Percentiles rank a stretch among this genome's conserved stretches.
These are phyloP conservation scores for Penicillium subrubescens DNA, from an alignment of 495 filamentous ascomycete species.

Conservation along the genomic window DNA sequence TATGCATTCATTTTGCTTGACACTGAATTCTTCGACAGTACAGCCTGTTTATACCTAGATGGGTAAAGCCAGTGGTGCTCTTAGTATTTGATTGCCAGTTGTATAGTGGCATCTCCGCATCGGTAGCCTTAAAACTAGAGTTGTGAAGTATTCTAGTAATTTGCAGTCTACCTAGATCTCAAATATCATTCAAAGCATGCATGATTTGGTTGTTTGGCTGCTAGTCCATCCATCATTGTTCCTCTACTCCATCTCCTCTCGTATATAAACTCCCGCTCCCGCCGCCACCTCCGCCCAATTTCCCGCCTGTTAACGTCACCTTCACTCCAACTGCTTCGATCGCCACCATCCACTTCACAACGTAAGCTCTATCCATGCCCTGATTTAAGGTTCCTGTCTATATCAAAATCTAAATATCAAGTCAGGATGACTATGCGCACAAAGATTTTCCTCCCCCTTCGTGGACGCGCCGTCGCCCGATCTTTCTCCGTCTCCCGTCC, in stretches of 20 bases:
- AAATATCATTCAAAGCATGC: background rate
- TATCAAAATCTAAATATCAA: slow-evolving; percentile 11
- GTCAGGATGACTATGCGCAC: slow-evolving; percentile 29
- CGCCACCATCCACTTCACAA: slow-evolving; percentile 18
- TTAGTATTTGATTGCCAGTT: background rate
- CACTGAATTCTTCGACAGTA: background rate
- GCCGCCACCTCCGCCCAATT: slow-evolving; percentile 7
- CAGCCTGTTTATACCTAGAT: background rate
- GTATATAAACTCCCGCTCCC: background rate
- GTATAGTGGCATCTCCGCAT: background rate
- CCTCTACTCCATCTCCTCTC: background rate
- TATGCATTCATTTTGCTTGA: slow-evolving; percentile 1
- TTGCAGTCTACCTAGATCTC: background rate
- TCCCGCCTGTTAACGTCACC: slow-evolving; percentile 36
- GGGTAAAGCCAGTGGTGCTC: background rate
- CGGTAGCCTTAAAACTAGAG: background rate
- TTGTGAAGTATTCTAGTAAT: background rate
- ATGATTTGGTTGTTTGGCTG: background rate
- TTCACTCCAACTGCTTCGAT: slow-evolving; percentile 18
- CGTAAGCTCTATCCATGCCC: slow-evolving; percentile 7
- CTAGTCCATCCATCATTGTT: background rate
- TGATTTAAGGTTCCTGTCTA: background rate
- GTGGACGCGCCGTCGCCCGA: slow-evolving; percentile 31
- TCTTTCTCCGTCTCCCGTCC: slow-evolving; percentile 42
- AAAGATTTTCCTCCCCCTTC: slow-evolving; percentile 25